Conservation (phyloP, 208 protist genomes). For the Vickermania ingenoplastis region DNA sequence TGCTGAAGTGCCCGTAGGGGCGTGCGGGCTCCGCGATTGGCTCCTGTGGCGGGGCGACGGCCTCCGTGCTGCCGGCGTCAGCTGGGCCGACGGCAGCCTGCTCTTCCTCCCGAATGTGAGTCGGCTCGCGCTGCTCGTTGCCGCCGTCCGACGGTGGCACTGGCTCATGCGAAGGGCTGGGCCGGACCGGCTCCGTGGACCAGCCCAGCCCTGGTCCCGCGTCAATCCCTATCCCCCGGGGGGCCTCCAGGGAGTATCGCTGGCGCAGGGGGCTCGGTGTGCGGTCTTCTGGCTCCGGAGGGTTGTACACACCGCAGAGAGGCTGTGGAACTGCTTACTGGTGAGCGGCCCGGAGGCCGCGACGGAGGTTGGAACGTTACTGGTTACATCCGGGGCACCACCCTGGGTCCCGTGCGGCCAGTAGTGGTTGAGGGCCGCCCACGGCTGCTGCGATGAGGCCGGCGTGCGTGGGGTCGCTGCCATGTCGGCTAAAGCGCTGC, state of each 20-base stretch:
- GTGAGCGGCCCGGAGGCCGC: slow-evolving; percentile 16
- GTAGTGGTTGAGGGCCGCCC: slow-evolving; percentile 1
- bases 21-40: no score
- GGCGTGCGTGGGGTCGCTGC: no score
- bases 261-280: neutral
- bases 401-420: slow-evolving; percentile 1
- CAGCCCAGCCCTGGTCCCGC: no score
- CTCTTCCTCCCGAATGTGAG: no score
- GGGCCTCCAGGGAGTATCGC: no score
- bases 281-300: slow-evolving; percentile 3
- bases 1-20: no score
- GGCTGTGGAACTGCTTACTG: slow-evolving; percentile 47
- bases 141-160: neutral
- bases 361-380: slow-evolving; percentile 14
- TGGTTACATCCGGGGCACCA: slow-evolving; percentile 13
- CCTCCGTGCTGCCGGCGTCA: no score
- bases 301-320: slow-evolving; percentile 50
- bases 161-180: neutral
- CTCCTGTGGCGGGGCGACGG: no score
- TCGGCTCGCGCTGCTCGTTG: neutral
- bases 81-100: no score
- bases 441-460: slow-evolving; percentile 5
- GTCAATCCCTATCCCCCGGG: no score
- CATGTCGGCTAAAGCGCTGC: no score
- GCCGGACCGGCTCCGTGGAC: neutral